Conservation (phyloP, 257 asterid species). For the Salvia miltiorrhiza region DNA sequence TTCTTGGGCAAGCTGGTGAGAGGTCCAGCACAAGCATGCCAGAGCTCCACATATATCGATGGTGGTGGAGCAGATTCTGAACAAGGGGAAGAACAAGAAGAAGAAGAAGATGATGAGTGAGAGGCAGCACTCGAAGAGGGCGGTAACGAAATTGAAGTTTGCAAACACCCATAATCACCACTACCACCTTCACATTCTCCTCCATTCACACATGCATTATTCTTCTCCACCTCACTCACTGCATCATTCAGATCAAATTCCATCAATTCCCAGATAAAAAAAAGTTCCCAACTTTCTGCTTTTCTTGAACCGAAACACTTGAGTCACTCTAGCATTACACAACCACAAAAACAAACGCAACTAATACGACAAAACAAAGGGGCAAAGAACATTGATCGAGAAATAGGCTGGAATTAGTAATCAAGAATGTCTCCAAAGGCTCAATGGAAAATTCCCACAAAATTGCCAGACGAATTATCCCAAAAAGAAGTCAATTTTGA, state of each 20-base stretch:
- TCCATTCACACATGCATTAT: conserved; percentile 47
- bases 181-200: conserved; percentile 57
- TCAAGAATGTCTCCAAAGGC: conserved; percentile 20
- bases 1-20: conserved; percentile 80
- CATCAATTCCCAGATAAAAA: conserved; percentile 42
- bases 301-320: conserved; percentile 13
- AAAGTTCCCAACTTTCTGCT: neutral
- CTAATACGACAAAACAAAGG: conserved; percentile 4
- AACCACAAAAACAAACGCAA: conserved; percentile 18
- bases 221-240: conserved; percentile 60
- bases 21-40: conserved; percentile 99
- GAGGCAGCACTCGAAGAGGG: conserved; percentile 65
- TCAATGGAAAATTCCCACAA: conserved; percentile 26
- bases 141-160: conserved; percentile 52
- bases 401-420: conserved; percentile 23
- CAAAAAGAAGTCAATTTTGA: conserved; percentile 34
- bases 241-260: conserved; percentile 91
- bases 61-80: conserved; percentile 36
- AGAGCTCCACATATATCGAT: conserved; percentile 74
- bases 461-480: conserved; percentile 21
- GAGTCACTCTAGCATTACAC: conserved; percentile 24
- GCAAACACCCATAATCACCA: conserved; percentile 43
- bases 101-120: conserved; percentile 28
- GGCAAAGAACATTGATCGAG: conserved; percentile 7
- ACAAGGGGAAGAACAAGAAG: conserved; percentile 24